Percentiles rank a stretch among this genome's conserved stretches.
Evolutionary conservation across 139 green algal species (phyloP).

Genomic region (Dunaliella sp.): DNA sequence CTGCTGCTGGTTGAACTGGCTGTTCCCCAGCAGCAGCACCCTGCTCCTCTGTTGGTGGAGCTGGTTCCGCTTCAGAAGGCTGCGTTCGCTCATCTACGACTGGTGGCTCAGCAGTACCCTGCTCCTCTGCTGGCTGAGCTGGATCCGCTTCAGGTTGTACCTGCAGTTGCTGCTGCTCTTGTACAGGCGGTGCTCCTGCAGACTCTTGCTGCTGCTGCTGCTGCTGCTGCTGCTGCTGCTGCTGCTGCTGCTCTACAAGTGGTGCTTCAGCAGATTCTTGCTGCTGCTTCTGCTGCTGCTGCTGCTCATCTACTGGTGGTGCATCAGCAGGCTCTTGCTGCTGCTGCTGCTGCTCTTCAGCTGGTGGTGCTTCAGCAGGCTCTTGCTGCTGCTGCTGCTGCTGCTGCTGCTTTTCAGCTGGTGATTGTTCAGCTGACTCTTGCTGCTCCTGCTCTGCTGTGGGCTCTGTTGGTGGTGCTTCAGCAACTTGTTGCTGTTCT

Average conservation of each 20-base stretch:
- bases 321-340: no score
- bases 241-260: not conserved
- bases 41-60: slow-evolving; percentile 6
- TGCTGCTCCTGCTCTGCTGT: not conserved
- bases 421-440: not conserved
- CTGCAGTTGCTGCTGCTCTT: slow-evolving; percentile 3
- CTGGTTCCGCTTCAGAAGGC: not conserved
- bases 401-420: slow-evolving; percentile 1
- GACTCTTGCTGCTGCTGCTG: not conserved
- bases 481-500: not conserved
- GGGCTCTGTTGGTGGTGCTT: slow-evolving; percentile 5
- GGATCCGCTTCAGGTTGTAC: not conserved
- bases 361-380: not conserved
- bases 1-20: not conserved
- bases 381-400: not conserved
- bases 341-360: not conserved
- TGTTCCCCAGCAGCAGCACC: not conserved
- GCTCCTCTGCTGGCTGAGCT: not conserved
- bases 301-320: not conserved
- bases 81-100: not conserved
- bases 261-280: no score
- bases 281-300: not conserved
- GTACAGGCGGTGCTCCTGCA: no score
- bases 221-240: not conserved
- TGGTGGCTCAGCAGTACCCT: no score